Percentiles rank a stretch among this genome's conserved stretches.
Evolutionary conservation across 108 stramenopile genomes (phyloP).

Genomic region (Skeletonema potamos): DNA sequence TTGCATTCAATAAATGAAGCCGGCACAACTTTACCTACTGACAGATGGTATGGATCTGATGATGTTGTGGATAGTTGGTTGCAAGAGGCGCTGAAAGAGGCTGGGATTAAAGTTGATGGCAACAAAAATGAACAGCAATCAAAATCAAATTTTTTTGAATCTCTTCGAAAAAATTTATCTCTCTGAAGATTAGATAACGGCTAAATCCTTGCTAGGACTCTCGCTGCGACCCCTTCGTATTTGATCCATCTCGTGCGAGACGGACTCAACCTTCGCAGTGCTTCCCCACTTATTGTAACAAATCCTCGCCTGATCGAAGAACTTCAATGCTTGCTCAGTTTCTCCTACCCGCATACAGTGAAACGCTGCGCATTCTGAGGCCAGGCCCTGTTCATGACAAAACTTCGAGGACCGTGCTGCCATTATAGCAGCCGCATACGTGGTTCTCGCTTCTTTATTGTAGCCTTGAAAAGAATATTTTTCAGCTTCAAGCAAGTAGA

Average conservation of each 20-base stretch:
- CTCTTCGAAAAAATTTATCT: background rate
- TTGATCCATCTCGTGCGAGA: constrained; percentile 7
- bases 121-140: background rate
- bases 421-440: constrained; percentile 16
- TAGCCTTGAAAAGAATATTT: constrained; percentile 2
- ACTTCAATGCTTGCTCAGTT: background rate
- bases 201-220: background rate
- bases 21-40: constrained; percentile 68
- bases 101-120: constrained; percentile 6
- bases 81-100: constrained; percentile 35
- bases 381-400: constrained; percentile 29
- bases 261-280: constrained; percentile 10
- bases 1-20: constrained; percentile 88
- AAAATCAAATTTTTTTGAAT: background rate
- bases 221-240: background rate
- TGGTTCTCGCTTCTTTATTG: constrained; percentile 6
- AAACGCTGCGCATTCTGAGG: constrained; percentile 18
- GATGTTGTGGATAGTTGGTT: constrained; percentile 78
- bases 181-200: background rate
- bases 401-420: constrained; percentile 11
- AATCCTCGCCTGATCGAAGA: constrained; percentile 14
- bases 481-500: constrained; percentile 20
- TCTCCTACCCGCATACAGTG: constrained; percentile 9
- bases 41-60: constrained; percentile 86
- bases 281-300: constrained; percentile 25